Percentiles rank a stretch among this genome's conserved stretches.
Conservation (phyloP, 2,329 filamentous ascomycete genomes). For the Juglanconis juglandina region DNA sequence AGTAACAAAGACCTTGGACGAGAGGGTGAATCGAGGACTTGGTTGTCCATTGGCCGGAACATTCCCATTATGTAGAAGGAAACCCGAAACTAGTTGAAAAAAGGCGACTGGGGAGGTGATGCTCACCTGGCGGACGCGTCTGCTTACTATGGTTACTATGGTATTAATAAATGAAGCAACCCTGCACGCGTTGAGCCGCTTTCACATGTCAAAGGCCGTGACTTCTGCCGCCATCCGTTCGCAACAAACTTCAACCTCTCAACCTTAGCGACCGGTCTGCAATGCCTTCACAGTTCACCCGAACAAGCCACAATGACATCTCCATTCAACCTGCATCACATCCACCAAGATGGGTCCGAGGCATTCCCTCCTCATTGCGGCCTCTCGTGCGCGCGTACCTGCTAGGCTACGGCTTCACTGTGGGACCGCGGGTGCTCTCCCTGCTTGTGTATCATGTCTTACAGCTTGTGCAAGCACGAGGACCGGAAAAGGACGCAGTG, state of each 20-base stretch:
- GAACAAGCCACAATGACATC: neutral
- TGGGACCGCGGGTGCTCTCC: conserved; percentile 54
- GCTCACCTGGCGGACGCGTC: too few species aligned
- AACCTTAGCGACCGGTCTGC: neutral
- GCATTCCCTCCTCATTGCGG: conserved; percentile 48
- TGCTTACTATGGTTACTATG: too few species aligned
- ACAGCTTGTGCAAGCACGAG: neutral
- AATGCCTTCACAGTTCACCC: neutral
- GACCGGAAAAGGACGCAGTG: conserved; percentile 28
- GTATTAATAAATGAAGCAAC: too few species aligned
- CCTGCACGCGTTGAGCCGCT: too few species aligned
- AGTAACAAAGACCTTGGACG: too few species aligned
- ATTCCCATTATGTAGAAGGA: too few species aligned
- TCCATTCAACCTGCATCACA: neutral
- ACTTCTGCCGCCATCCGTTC: too few species aligned
- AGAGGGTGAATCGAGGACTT: too few species aligned
- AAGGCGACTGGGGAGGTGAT: too few species aligned
- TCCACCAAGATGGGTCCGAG: conserved; percentile 23
- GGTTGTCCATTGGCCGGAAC: too few species aligned
- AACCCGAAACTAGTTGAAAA: too few species aligned
- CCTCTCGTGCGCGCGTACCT: conserved; percentile 59
- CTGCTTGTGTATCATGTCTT: conserved; percentile 48
- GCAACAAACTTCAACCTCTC: neutral
- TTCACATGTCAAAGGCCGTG: too few species aligned
- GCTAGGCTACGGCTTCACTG: conserved; percentile 57